These are phyloP conservation scores for Camellia lanceoleosa DNA, from an alignment of 148 eudicot species.

Conservation along the genomic window DNA sequence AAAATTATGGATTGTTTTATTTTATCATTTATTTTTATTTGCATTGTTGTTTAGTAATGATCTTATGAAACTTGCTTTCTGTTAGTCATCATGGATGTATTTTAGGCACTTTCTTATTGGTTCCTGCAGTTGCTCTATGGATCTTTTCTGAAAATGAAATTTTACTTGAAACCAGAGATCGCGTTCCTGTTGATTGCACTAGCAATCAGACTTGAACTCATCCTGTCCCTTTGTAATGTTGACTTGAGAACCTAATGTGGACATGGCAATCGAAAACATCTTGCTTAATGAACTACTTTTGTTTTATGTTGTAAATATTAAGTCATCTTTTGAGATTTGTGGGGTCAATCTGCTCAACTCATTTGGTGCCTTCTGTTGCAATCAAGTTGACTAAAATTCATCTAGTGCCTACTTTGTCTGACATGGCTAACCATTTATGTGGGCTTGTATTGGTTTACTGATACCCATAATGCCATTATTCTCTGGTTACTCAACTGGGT, in stretches of 20 bases:
- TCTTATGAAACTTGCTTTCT: neutral
- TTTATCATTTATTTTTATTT: no score
- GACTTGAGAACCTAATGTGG: neutral
- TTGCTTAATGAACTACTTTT: neutral
- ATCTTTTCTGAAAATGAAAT: neutral
- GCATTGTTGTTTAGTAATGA: no score
- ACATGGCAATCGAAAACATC: neutral
- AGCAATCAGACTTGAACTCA: neutral
- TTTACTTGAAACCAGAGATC: neutral
- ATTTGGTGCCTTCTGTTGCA: neutral
- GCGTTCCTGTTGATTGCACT: neutral
- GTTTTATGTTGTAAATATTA: neutral
- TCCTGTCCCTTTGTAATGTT: neutral
- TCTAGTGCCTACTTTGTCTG: neutral
- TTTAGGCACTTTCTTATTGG: neutral
- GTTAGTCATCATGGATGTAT: neutral
- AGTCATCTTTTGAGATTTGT: neutral
- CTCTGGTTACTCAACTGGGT: neutral
- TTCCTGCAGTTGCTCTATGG: neutral
- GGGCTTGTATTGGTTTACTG: neutral
- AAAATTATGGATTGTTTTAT: no score
- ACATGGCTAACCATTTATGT: neutral
- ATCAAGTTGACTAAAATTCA: conserved; percentile 1
- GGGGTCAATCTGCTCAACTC: neutral
- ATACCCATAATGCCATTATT: neutral